Evolutionary conservation across 768 basidiomycete genomes (phyloP), one percentile per base, ranked within the genome.

Genomic region (Tubosaeta brunneosetosa): DNA sequence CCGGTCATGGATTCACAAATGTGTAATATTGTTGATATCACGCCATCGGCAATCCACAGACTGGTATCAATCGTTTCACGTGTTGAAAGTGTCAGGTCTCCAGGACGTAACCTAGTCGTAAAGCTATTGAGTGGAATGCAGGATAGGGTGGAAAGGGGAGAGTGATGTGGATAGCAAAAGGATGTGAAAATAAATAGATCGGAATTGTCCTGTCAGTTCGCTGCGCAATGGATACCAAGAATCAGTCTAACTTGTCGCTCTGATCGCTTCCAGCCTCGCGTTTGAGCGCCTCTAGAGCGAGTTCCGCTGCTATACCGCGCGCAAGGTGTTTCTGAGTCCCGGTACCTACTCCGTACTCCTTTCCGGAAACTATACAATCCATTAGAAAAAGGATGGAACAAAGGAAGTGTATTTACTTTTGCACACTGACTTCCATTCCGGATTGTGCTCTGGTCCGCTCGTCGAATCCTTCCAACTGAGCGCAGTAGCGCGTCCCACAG

Each of bases 341-440:
- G n/a, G 68, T 66, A 29, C 82, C 83, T 26, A 61, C 69, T 9
- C 79, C 83, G 52, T 74, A 72, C 49, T 70, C 69, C 50, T 72
- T 62, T 1, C 81, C 81, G 38, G 77, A 69, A 55, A 86, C 85
- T 86, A 56, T 26, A 49, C 11, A 29, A 48, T 44, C 3, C 38
- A 55, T 66, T 6, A 69, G 54, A 47, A 12, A 44, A 49, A 48
- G 11, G 17, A 27, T 17, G 56, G 44, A 57, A 49, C n/a, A 36
- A 43, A 44, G 37, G 7, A 25, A 32, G 46, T 63, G 59, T 56
- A 52, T 60, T 54, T 44, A 84, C 86, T 77, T 74, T 82, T 85
- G 66, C 84, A 86, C 6, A 76, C 57, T 3, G 71, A 76, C 2
- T 73, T 83, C 85, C 85, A 87, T 36, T 65, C 60, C 6, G 76